These are phyloP conservation scores for Pythium apleroticum DNA, from an alignment of 352 stramenopile genomes.

Conservation along the genomic window DNA sequence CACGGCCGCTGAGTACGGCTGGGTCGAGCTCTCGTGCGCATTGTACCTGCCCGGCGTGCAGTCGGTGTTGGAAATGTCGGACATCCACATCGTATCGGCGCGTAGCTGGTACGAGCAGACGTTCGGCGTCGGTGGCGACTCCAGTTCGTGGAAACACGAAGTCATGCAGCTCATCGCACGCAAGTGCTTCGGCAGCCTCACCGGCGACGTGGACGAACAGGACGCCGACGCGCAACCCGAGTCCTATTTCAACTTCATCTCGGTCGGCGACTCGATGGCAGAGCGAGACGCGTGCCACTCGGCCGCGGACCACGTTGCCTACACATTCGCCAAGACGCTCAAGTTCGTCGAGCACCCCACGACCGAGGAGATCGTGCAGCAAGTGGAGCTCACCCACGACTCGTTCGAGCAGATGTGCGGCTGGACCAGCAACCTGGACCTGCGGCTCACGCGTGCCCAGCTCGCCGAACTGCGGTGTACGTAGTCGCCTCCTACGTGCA, in stretches of 20 bases:
- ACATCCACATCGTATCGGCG: constrained; percentile 86
- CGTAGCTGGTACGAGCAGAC: constrained; percentile 87
- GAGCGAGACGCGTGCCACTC: constrained; percentile 83
- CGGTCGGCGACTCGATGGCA: constrained; percentile 85
- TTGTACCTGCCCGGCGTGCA: constrained; percentile 74
- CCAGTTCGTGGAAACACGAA: constrained; percentile 81
- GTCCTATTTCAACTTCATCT: constrained; percentile 79
- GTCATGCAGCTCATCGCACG: constrained; percentile 85
- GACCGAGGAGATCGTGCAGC: constrained; percentile 78
- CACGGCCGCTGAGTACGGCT: constrained; percentile 77
- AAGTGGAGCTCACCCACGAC: constrained; percentile 80
- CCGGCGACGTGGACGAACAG: constrained; percentile 11
- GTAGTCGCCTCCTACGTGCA: constrained; percentile 16
- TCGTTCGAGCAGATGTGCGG: constrained; percentile 88
- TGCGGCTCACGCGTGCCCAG: constrained; percentile 75
- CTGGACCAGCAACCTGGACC: constrained; percentile 68
- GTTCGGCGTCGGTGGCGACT: constrained; percentile 74
- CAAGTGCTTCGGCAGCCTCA: constrained; percentile 66
- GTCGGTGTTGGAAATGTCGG: constrained; percentile 59
- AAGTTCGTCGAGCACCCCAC: constrained; percentile 85
- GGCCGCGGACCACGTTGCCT: constrained; percentile 55
- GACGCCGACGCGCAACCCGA: constrained; percentile 18
- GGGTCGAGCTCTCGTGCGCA: constrained; percentile 82
- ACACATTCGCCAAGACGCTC: constrained; percentile 84
- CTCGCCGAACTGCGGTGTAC: constrained; percentile 66